Conservation (phyloP, 495 filamentous ascomycete species). For the Hyaloscypha variabilis region DNA sequence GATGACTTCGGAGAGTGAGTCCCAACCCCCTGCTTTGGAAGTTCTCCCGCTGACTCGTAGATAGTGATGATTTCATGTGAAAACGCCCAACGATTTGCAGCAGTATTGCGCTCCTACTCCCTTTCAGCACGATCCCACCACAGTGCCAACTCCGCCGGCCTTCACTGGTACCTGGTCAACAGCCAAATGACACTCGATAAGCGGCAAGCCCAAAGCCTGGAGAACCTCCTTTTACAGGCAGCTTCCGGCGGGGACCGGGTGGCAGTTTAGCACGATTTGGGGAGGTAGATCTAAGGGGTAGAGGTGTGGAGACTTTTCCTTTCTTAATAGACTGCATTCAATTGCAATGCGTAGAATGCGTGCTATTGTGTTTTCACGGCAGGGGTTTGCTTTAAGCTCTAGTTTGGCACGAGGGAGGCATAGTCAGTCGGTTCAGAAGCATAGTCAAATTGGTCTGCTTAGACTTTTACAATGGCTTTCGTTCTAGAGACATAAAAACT, state of each 20-base stretch:
- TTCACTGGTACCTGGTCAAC: slow-evolving; percentile 5
- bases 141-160: slow-evolving; percentile 10
- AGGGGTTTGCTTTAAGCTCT: slow-evolving; percentile 12
- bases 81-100: slow-evolving; percentile 11
- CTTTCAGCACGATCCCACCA: slow-evolving; percentile 9
- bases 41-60: slow-evolving; percentile 5
- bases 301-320: slow-evolving; percentile 22
- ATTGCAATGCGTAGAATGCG: slow-evolving; percentile 15
- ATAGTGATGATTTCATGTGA: slow-evolving; percentile 71
- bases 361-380: not conserved
- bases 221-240: slow-evolving; percentile 5
- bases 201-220: not conserved
- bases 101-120: slow-evolving; percentile 20
- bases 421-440: not conserved
- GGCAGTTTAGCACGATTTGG: slow-evolving; percentile 17
- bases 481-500: not conserved
- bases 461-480: not conserved
- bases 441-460: not conserved
- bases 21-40: slow-evolving; percentile 13
- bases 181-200: slow-evolving; percentile 7
- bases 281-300: slow-evolving; percentile 5
- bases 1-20: slow-evolving; percentile 78
- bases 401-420: slow-evolving; percentile 9
- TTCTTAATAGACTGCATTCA: slow-evolving; percentile 22
- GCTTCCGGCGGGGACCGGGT: slow-evolving; percentile 1